Evolutionary conservation across 371 early-diverging fungal genomes (phyloP), one percentile per base, ranked within the genome.

Genomic region (Mortierella sp.): DNA sequence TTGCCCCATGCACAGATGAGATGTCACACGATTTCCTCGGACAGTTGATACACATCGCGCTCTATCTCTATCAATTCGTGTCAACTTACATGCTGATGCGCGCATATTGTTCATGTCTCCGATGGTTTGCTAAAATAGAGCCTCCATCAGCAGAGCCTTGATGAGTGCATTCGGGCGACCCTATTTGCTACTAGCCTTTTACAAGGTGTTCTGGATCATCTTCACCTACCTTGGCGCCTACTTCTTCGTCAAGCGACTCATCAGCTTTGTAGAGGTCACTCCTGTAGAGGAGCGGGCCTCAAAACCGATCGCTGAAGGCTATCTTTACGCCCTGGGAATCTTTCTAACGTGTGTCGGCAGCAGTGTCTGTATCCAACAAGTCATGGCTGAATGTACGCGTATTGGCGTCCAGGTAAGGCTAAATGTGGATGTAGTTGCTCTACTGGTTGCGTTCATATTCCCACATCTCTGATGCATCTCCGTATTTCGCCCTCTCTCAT

Each of bases 161-260:
- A 54, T 71, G 47, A 46, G 57, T 19, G 84, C 84, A 18, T 90
- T 84, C 72, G 86, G 84, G 6, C 59, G 67, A 12, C 73, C 73
- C 5, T 90, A 84, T 58, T 30, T 80, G 18, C 45, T 82, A 46
- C 70, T 90, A 2, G 85, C 86, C 7, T 67, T 86, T 41, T 90
- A 87, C 85, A 86, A 86, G 67, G 39, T 87, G 2, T 67, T 82
- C 14, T 89, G 89, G 88, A 85, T 84, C 39, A 47, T 81, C 12
- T 88, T 88, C 41, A 86, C 85, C 9, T 89, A 87, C 74, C 64
- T 86, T 9, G 81, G 84, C 5, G 62, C 80, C 6, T 89, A 82
- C 57, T 74, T 70, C 38, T 59, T 89, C 30, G 76, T 87, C 53
- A 81, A 80, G 56, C 72, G 72, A 31, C 47, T 83, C 14, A 59